Evolutionary conservation across 805 yeast genomes (phyloP), one percentile per base, ranked within the genome.

Genomic region (Suhomyces canberraensis): DNA sequence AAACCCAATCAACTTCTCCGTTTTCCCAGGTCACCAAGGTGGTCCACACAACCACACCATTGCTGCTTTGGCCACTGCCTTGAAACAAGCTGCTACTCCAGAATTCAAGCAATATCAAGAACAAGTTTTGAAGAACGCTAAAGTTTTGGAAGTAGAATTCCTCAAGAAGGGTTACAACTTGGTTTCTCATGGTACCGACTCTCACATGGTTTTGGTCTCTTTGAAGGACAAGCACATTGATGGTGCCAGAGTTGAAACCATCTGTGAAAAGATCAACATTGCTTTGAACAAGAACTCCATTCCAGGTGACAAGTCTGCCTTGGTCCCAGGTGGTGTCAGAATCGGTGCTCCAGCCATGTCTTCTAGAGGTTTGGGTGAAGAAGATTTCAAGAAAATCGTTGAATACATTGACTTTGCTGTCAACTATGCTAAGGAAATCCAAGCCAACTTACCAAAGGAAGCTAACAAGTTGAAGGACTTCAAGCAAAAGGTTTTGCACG

Each of bases 11-110:
- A 91, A 91, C 76, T 91, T 91, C 60, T 87, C 96, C 21, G 98
- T 91, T 39, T 91, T 91, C 86, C 98, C 98, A 51, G 98, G 95
- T 47, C 98, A 91, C 66, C 98, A 91, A 74, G 98, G 98, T 73
- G 98, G 98, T 59, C 98, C 98, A 50, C 98, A 91, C 68, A 91
- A 91, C 73, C 97, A 91, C 69, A 91, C 98, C 52, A 91, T 91
- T 57, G 80, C 96, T 46, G 98, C 98, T 15, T 74, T 91, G 52
- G 95, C 98, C 21, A 91, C 89, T 40, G 98, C 98, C 25, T 76
- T 91, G 56, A 87, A 87, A 60, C 98, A 91, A 73, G 90, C 96
- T 39, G 71, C 78, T 35, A 74, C 91, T 31, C 95, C 95, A 25
- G 96, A 87, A 63, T 91, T 81, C 72, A 83, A 77, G 61, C 74